A percentile compares a stretch with the other conserved stretches of the same genome.
phyloP scores from a whole-genome alignment of 768 basidiomycete species.

The Leucocoprinus birnbaumii region DNA sequence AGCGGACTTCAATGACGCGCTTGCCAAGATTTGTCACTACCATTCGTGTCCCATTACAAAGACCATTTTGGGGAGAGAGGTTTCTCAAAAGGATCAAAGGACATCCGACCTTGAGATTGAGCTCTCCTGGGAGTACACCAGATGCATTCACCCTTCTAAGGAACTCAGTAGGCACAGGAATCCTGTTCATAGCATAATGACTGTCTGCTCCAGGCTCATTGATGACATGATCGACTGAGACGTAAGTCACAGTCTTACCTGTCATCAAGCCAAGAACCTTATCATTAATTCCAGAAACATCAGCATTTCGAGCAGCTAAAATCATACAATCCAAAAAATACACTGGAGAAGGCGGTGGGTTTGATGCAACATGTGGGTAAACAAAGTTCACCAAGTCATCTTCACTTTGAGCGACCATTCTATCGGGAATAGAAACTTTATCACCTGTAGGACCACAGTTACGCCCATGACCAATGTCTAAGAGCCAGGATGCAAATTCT shows the following conservation, averaged over 20 bases:
- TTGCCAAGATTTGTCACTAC: too few species aligned
- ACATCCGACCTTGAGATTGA: background rate
- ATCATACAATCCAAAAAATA: background rate
- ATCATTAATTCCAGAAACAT: too few species aligned
- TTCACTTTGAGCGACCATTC: background rate
- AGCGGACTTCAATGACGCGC: conserved; percentile 27
- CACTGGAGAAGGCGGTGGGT: background rate
- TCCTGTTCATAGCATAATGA: too few species aligned
- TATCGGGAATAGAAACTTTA: background rate
- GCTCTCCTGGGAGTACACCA: background rate
- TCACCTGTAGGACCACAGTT: background rate
- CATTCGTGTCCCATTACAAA: conserved; percentile 28
- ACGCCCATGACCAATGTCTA: conserved; percentile 2
- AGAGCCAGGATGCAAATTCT: background rate
- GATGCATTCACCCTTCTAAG: background rate
- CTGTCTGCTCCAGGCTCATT: too few species aligned
- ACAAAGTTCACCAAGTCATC: background rate
- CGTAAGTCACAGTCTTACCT: too few species aligned
- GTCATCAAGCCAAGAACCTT: too few species aligned
- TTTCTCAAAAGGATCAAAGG: conserved; percentile 22
- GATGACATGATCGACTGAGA: too few species aligned
- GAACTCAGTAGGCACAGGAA: too few species aligned
- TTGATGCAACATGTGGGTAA: background rate
- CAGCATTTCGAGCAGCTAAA: background rate
- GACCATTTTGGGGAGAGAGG: conserved; percentile 19